These are phyloP conservation scores for Spirogloea muscicola DNA, from an alignment of 139 green algal species.

Conservation along the genomic window DNA sequence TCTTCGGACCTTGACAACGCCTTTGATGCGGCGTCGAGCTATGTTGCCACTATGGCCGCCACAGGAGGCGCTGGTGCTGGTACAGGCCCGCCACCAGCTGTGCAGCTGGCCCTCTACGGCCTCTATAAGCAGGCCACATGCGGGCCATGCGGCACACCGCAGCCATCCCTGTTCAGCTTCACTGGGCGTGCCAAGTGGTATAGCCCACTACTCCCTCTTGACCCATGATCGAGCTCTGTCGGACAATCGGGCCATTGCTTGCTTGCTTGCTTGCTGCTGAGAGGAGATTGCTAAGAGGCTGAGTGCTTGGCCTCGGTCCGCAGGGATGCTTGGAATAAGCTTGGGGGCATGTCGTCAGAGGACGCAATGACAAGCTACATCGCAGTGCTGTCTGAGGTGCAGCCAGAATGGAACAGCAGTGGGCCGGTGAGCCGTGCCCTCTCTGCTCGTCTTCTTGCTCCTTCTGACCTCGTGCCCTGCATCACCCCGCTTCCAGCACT, in stretches of 20 bases:
- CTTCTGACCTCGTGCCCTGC: no score
- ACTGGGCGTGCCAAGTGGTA: slow-evolving; percentile 26
- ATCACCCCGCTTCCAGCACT: no score
- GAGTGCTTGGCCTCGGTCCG: no score
- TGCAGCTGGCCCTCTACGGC: slow-evolving; percentile 24
- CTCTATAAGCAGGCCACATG: slow-evolving; percentile 32
- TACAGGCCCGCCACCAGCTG: neutral
- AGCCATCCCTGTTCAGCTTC: slow-evolving; percentile 24
- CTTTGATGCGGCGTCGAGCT: slow-evolving; percentile 18
- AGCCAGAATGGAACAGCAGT: no score
- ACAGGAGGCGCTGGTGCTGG: no score
- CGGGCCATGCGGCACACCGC: slow-evolving; percentile 4
- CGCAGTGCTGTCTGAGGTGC: no score
- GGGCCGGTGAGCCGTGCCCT: no score
- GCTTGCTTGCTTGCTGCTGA: neutral
- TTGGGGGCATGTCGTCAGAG: slow-evolving; percentile 15
- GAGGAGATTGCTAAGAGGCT: neutral
- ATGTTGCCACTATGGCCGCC: slow-evolving; percentile 7
- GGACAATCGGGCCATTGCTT: neutral
- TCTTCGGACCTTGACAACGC: slow-evolving; percentile 14
- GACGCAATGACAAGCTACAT: slow-evolving; percentile 26
- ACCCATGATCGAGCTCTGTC: neutral
- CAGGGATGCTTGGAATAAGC: slow-evolving; percentile 33
- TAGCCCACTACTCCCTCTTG: neutral
- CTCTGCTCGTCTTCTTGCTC: no score